Evolutionary conservation across 345 rosid genomes (phyloP), one percentile per base, ranked within the genome.

Genomic region (Euphorbia pulcherrima): DNA sequence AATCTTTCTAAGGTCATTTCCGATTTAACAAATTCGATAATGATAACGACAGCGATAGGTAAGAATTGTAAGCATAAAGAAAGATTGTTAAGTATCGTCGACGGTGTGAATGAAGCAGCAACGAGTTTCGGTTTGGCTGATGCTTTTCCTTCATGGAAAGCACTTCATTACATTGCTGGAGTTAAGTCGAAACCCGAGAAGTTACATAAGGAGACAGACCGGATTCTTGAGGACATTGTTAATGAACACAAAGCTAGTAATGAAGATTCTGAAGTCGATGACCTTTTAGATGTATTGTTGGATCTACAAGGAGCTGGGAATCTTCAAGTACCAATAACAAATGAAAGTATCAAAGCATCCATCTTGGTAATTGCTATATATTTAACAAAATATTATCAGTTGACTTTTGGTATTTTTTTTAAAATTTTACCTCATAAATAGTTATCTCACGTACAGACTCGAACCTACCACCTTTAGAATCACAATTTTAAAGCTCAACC

Each of bases 241-340:
- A 24, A 27, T 47, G 67, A 60, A 1, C 50, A 70, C 16, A 40
- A 33, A 35, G 60, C 30, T 1, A 30, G 13, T 3, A 50, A n/a
- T n/a, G n/a, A 26, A 20, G 21, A 4, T 23, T 53, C 24, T 8
- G 26, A 23, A 18, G 67, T 10, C 4, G 50, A 62, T 18, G 29
- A 54, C 52, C 21, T 66, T 33, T 57, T 84, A 6, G 78, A 78
- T 72, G 71, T 75, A 54, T 81, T 84, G 21, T 39, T 82, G 47
- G 67, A 62, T 8, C 44, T 78, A 54, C 80, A 76, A 14, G 61
- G 68, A 7, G 4, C 57, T 21, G 68, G 28, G 6, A 3, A 69
- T 7, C 54, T 21, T 9, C 79, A 71, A 0, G 52, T 74, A 55
- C 59, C 67, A 24, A 21, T 81, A 1, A 53, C 57, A 3, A 53